Evolutionary conservation across 352 stramenopile genomes (phyloP), one percentile per base, ranked within the genome.

Genomic region (Phytophthora podocarpi): DNA sequence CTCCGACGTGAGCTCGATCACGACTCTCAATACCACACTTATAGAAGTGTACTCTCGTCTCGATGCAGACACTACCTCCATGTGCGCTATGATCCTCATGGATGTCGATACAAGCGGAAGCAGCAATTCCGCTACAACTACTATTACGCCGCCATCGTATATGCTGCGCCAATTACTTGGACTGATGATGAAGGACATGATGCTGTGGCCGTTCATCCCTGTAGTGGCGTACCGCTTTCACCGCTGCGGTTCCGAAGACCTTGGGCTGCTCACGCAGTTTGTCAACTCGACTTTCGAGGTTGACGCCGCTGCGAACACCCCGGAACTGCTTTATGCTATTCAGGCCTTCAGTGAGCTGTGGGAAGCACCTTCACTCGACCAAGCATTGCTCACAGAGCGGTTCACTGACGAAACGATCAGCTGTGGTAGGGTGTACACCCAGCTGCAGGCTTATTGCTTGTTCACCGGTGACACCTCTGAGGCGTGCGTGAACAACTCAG

Each of bases 331-430:
- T 18, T 83, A 76, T 55, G 80, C 78, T 8, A 50, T 92, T 16
- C 85, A 89, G 53, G 63, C 74, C 40, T 91, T 91, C 52, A 92
- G 77, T 11, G 85, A 94, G 58, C 64, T 94, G 21, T 94, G 85
- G 85, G 82, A 94, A 27, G 39, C 27, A 0, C 82, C 82, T 3
- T 65, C 80, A 20, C 79, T 81, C 1, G 73, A 74, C 36, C 58
- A 80, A 27, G 60, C 56, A 0, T 58, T 76, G 43, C 56, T 94
- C 11, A 59, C 75, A 21, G 28, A 64, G 16, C 66, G 78, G 8
- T 92, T 91, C 50, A 80, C 60, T 9, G 55, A 78, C 15, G 50
- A 70, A 31, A 59, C 65, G 9, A 80, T 91, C 36, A 86, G 77
- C 48, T 55, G 51, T 11, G 85, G 82, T 23, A 50, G 42, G 3